Base-by-base conservation (phyloP, 352 stramenopile genomes). In the Halophytophthora batemanensis region DNA sequence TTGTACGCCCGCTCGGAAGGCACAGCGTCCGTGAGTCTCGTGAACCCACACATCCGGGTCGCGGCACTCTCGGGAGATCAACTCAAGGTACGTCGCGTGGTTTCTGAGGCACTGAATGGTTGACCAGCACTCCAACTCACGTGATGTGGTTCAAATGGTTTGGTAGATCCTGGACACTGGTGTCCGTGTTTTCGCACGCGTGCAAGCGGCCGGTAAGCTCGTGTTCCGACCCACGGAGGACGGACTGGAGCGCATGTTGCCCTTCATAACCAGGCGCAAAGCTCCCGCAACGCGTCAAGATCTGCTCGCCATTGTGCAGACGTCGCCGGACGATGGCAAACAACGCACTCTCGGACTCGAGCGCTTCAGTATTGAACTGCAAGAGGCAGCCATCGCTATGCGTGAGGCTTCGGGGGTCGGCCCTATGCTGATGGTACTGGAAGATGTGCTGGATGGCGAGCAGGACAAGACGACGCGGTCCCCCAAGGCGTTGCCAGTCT, bases 101-200 rank as follows among this genome's bases (percentile, higher is more conserved):
- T n/a, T n/a, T n/a, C n/a, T n/a, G n/a, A n/a, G n/a, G n/a, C n/a
- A n/a, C n/a, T n/a, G n/a, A n/a, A n/a, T n/a, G n/a, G n/a, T n/a
- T n/a, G n/a, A n/a, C n/a, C n/a, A n/a, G n/a, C n/a, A n/a, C 3
- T 44, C 35, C 17, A 17, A 21, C 18, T 35, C 15, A 14, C 23
- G 23, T 45, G 25, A 29, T 28, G 6, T 43, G 36, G 3, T 15
- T 36, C 22, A 15, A 50, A n/a, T 35, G 28, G 4, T 42, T 28
- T n/a, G 33, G 14, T 36, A 86, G 63, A 77, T 97, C 28, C 60
- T 97, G 17, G 89, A 96, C 61, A 94, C 86, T 22, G 89, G 89
- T 2, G 56, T 96, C n/a, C 81, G 86, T 14, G 80, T 93, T 31
- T 96, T 97, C 60, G 77, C 87, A 47, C 84, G 84, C 42, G 76